Conservation (phyloP, 257 asterid species). For the Jacaranda mimosifolia region DNA sequence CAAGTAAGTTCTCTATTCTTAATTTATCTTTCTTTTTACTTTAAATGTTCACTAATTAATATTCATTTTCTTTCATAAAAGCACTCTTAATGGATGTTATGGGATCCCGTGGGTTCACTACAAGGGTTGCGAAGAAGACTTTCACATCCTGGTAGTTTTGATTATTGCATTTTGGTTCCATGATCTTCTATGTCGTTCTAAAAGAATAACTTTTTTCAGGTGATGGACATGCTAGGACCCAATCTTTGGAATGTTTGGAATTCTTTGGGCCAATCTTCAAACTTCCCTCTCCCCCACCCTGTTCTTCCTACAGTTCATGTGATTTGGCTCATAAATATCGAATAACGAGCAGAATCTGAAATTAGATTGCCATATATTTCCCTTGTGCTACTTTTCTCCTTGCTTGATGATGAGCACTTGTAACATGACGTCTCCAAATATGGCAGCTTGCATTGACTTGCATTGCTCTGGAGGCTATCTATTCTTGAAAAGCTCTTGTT, state of each 20-base stretch:
- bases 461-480: conserved; percentile 97
- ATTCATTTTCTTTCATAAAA: conserved; percentile 40
- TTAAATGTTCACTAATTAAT: conserved; percentile 27
- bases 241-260: conserved; percentile 98
- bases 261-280: conserved; percentile 90
- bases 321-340: background rate
- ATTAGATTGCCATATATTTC: background rate
- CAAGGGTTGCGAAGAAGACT: conserved; percentile 83
- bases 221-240: conserved; percentile 97
- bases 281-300: conserved; percentile 14
- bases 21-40: conserved; percentile 10
- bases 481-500: conserved; percentile 97
- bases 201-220: conserved; percentile 51
- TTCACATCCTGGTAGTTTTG: conserved; percentile 84
- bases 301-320: background rate
- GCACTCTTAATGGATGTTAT: conserved; percentile 68
- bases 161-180: conserved; percentile 49
- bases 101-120: conserved; percentile 73
- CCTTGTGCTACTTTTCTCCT: conserved; percentile 26
- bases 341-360: background rate
- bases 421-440: conserved; percentile 93
- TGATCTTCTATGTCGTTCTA: conserved; percentile 9
- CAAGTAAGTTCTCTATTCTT: conserved; percentile 64
- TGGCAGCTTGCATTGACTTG: conserved; percentile 99
- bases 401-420: conserved; percentile 46